Base-by-base conservation (phyloP, 352 stramenopile genomes). In the Phytophthora palmivora region DNA sequence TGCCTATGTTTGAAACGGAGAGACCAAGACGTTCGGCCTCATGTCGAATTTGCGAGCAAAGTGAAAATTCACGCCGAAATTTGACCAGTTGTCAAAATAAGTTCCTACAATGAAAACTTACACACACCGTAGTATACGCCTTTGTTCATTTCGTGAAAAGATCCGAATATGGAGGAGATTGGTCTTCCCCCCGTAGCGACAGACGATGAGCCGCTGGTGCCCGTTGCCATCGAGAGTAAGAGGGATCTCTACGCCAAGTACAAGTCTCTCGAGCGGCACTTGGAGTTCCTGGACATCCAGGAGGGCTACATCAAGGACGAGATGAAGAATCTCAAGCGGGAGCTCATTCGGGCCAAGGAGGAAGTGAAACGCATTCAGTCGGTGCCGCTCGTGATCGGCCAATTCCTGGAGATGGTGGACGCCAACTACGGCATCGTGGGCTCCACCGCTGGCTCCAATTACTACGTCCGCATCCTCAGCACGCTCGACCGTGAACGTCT, bases 401-500 rank as follows among this genome's bases (percentile, higher is more conserved):
- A 99, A 82, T 99, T 99, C 70, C 97, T 99, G 46, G 98, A 99
- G 82, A 99, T 99, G 96, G 98, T 99, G 65, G 98, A 99, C 78
- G 94, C 97, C 54, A 98, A 99, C 82, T 99, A 99, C 73, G 98
- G 97, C 52, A 99, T 99, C 67, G 96, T 99, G 16, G 89, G 90
- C 48, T 98, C 88, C 45, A 99, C 96, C 0, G 96, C 97, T 5
- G 98, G 97, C 36, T 99, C 94, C 47, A 99, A 98, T 73, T 99
- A 99, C 74, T 99, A 99, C 73, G 98, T 99, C 43, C 86, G 97
- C 48, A 98, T 99, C 79, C 80, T 99, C 37, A 92, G 87, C 72
- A 99, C 97, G n/a, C 70, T 99, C 33, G 97, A 99, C 81, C 82
- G 97, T 33, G 98, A 99, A 74, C 85, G 96, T 2, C 81, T 99